phyloP scores from a whole-genome alignment of 257 asterid species.

The Penstemon eatonii region DNA sequence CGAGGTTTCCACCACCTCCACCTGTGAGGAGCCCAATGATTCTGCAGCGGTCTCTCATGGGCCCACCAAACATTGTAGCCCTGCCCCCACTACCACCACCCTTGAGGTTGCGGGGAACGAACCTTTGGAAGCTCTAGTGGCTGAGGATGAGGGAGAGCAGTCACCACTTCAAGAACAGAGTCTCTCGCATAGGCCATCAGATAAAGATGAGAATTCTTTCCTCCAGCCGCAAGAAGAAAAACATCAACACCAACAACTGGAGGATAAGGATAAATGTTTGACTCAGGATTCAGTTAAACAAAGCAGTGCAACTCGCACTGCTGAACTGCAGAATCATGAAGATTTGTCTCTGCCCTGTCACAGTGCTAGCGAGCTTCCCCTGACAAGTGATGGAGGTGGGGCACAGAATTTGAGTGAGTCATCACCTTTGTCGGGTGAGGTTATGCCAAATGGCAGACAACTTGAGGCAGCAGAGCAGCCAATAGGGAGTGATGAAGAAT shows the following conservation, averaged over 20 bases:
- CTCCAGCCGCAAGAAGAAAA: neutral
- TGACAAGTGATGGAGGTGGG: neutral
- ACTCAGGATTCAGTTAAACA: conserved; percentile 9
- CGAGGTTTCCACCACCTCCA: conserved; percentile 21
- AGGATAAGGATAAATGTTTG: neutral
- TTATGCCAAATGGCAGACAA: conserved; percentile 28
- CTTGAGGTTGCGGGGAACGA: conserved; percentile 5
- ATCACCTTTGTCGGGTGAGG: conserved; percentile 23
- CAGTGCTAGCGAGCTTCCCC: conserved; percentile 14
- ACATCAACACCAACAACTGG: conserved; percentile 14
- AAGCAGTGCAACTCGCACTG: conserved; percentile 15
- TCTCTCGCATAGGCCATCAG: conserved; percentile 7
- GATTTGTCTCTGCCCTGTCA: conserved; percentile 10
- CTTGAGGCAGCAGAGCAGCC: conserved; percentile 17
- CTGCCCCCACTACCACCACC: conserved; percentile 9
- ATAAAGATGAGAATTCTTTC: conserved; percentile 15
- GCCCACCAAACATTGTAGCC: conserved; percentile 18
- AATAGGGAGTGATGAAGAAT: conserved; percentile 11
- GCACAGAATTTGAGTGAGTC: conserved; percentile 15
- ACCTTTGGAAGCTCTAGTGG: conserved; percentile 24
- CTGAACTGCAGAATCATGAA: conserved; percentile 20
- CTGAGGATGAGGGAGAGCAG: conserved; percentile 24
- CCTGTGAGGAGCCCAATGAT: conserved; percentile 11
- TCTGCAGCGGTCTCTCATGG: conserved; percentile 21
- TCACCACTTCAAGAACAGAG: conserved; percentile 25